Percentiles rank a stretch among this genome's conserved stretches.
phyloP scores from a whole-genome alignment of 768 basidiomycete genomes.

The Sporobolomyces pararoseus region DNA sequence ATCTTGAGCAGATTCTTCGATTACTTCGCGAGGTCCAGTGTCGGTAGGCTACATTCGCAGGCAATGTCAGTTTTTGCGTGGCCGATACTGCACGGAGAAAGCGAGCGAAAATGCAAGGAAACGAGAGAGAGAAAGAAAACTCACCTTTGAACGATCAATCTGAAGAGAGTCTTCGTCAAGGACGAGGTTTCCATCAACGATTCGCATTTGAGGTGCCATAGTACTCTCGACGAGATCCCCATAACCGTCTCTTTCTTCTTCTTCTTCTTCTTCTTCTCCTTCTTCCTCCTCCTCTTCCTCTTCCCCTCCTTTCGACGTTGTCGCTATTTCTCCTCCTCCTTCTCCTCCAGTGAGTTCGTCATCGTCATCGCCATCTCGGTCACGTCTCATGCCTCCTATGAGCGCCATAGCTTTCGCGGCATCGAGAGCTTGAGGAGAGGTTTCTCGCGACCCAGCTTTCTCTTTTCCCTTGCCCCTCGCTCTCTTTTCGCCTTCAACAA shows the following conservation, averaged over 20 bases:
- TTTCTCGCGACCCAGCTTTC: not conserved
- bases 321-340: conserved; percentile 52
- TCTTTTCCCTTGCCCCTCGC: not conserved
- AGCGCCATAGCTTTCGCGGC: conserved; percentile 10
- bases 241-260: conserved; percentile 58
- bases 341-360: conserved; percentile 11
- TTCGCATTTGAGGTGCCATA: conserved; percentile 78
- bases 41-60: not conserved
- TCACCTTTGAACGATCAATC: conserved; percentile 67
- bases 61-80: too few relatives aligned
- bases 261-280: conserved; percentile 34
- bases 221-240: conserved; percentile 64
- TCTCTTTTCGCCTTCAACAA: not conserved
- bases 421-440: not conserved
- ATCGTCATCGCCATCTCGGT: not conserved
- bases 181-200: conserved; percentile 80
- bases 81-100: too few relatives aligned
- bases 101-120: too few relatives aligned
- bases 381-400: not conserved
- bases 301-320: not conserved
- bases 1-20: conserved; percentile 65
- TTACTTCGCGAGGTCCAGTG: conserved; percentile 39
- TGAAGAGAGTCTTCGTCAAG: conserved; percentile 80
- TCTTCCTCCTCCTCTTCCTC: not conserved
- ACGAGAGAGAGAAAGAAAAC: not conserved